Base-by-base conservation (phyloP, 2,329 filamentous ascomycete species). In the Xylaria sp. region DNA sequence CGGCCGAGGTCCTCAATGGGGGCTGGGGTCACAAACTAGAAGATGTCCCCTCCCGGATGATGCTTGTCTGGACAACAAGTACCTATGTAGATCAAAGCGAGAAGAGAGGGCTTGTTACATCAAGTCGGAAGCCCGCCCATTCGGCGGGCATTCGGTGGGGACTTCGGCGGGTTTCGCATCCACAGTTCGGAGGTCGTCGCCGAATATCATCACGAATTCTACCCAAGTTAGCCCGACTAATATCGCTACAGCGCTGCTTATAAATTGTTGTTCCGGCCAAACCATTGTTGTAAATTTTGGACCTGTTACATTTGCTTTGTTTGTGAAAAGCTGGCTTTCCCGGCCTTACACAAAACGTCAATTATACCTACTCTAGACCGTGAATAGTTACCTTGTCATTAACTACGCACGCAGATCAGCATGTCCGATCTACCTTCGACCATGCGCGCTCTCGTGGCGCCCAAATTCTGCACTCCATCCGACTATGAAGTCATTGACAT, bases 371-470 rank as follows among this genome's bases (percentile, higher is more conserved):
- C 9, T 55, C 19, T 12, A 55, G 19, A 17, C 9, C 6, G n/a
- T 30, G n/a, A 34, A 39, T 19, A 58, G 34, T 42, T 19, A 4
- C 30, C 24, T 21, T 21, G 34, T 50, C 21, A 7, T 36, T 47
- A 24, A 4, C 14, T n/a, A 48, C 12, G 1, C 2, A 19, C 17
- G 39, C 19, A 12, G 12, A 1, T 34, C 19, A 65, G n/a, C 8
- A 68, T 68, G 66, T 19, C 66, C 17, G 24, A 50, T 4, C 47
- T 68, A 50, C 66, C 66, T 5, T 27, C 69, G 4, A 83, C 78
- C 1, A 85, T 83, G 81, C 81, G 82, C 67, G 79, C 82, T 5
- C 79, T 85, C 45, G 79, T 82, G 14, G 81, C 82, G 32, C 80
- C 77, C 0, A 81, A 77, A 51, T 79, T 80, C 64, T 80, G 81